Evolutionary conservation across 495 filamentous ascomycete genomes (phyloP).

Genomic region (Penicillium samsonianum): DNA sequence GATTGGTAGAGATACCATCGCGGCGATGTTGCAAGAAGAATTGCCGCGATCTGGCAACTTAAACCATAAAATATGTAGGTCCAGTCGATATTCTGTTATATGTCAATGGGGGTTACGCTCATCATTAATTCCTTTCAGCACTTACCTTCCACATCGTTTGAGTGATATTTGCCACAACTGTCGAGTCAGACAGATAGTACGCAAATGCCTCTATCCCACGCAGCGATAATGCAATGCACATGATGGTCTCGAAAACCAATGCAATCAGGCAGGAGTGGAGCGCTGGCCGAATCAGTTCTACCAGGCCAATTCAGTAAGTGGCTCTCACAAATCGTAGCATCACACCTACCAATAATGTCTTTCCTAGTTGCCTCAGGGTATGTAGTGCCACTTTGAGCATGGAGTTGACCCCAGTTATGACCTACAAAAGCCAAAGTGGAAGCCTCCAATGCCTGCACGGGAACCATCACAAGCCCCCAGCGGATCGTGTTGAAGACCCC

Average conservation of each 20-base stretch:
- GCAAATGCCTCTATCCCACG: conserved; percentile 62
- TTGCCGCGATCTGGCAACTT: conserved; percentile 62
- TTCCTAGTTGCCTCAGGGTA: conserved; percentile 31
- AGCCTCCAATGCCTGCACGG: conserved; percentile 66
- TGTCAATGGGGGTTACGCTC: background rate
- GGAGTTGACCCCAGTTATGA: conserved; percentile 66
- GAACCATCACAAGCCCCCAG: conserved; percentile 80
- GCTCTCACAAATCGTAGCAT: background rate
- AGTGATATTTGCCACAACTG: conserved; percentile 59
- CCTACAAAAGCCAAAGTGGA: conserved; percentile 66
- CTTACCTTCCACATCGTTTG: conserved; percentile 64
- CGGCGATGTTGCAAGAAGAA: conserved; percentile 65
- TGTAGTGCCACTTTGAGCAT: conserved; percentile 37
- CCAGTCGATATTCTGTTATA: conserved; percentile 61
- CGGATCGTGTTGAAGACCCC: conserved; percentile 74
- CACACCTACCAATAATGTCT: conserved; percentile 36
- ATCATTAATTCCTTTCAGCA: conserved; percentile 4
- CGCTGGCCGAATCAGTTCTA: conserved; percentile 56
- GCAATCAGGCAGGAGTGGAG: conserved; percentile 53
- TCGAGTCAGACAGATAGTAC: conserved; percentile 55
- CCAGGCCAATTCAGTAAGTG: background rate
- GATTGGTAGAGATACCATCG: conserved; percentile 70
- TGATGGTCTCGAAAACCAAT: conserved; percentile 58
- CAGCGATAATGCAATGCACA: conserved; percentile 63
- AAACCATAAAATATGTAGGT: conserved; percentile 75